Evolutionary conservation across 208 protist genomes (phyloP), one percentile per base, ranked within the genome.

Genomic region (Leishmania tarentolae): DNA sequence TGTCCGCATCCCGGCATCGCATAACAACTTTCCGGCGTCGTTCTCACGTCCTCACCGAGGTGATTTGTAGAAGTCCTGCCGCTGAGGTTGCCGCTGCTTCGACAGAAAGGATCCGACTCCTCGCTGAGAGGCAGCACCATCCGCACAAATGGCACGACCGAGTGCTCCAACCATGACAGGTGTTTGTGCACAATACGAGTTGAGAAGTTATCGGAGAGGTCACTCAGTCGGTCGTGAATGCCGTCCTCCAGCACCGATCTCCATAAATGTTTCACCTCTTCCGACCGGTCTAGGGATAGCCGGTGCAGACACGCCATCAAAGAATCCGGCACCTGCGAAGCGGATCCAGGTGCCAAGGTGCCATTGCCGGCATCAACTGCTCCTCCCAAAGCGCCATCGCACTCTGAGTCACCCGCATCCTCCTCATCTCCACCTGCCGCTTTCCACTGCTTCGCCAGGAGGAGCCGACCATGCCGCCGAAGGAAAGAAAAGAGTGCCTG

Each of bases 131-230:
- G 56, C 74, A 97, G 77, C 31, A 88, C 88, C 76, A 91, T 87
- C 40, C 75, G 79, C 24, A 95, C 86, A 88, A 96, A 97, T 0
- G 90, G 88, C 66, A 92, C 87, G n/a, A 95, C 86, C 37, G 91
- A 86, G 44, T 83, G 70, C 82, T 94, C 87, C 83, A 94, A 86
- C 94, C 94, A 96, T 53, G 78, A 78, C 44, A 95, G 74, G 31
- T 86, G 90, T 28, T 82, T 85, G n/a, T 86, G 79, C 76, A 97
- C 75, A 40, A 82, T 83, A 61, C 85, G 86, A 61, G 86, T 84
- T 3, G 85, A 85, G 83, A 94, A 95, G 80, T 96, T 90, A 46
- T 96, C 91, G 40, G 90, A 92, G 11, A 96, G 66, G 57, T 78
- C 74, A 46, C 79, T 9, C 63, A 97, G 84, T 59, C 85, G 83